Base-by-base conservation (phyloP, 116 monocot genomes). In the Cymodocea nodosa region DNA sequence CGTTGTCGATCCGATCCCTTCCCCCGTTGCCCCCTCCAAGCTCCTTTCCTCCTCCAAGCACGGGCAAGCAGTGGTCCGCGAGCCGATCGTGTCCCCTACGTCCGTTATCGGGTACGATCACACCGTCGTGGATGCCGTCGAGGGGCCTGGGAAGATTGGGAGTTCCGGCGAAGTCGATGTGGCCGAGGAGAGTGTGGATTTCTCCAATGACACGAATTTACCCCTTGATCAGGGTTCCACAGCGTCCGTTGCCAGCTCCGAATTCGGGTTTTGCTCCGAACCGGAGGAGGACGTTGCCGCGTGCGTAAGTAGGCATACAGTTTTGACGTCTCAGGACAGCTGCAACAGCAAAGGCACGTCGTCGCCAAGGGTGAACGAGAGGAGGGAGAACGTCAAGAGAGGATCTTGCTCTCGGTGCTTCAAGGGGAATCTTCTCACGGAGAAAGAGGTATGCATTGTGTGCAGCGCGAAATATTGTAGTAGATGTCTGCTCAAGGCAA, bases 381-480 rank as follows among this genome's bases (percentile, higher is more conserved):
- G n/a, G 4, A 73, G 60, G 1, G 12, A 39, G 52, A 56, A 39
- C 58, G 23, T 65, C 56, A 83, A 81, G 71, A 86, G 77, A 65
- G 81, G 84, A 6, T 30, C 76, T 52, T 97, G 97, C 78, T 79
- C 70, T 50, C 68, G 82, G 13, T 97, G 97, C 71, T 51, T 59
- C 35, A 87, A 79, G 74, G 88, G 85, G 0, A 83, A 48, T 60
- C 66, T 81, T 53, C 91, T 97, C 69, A 82, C 80, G 2, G 97
- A 85, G 66, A 97, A 88, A 70, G 97, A 97, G 66, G 57, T 73
- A 2, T 97, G 97, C 65, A 57, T 97, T 51, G 83, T 84, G 6
- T 97, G 97, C 58, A 81, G 80, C 7, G 85, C 85, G 0, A 90
- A 79, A 78, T 97, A 90, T 53, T 97, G 91, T 57, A 60, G 40